Conservation (phyloP, 2,329 filamentous ascomycete species). For the Fusarium pilosicola region DNA sequence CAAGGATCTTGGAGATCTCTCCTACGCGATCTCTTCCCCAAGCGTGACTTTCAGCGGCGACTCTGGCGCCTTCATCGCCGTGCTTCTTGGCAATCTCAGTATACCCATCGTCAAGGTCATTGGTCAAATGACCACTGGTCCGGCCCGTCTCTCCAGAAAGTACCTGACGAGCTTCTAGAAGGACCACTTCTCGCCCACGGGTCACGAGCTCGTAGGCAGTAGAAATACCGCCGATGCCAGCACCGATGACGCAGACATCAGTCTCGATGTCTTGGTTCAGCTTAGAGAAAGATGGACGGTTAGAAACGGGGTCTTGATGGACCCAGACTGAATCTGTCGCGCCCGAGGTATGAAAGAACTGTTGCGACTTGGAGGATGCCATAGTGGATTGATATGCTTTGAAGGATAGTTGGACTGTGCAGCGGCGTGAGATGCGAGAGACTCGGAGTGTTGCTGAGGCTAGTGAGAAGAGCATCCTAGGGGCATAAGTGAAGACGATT, state of each 20-base stretch:
- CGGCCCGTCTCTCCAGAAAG: constrained; percentile 64
- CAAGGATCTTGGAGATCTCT: constrained; percentile 58
- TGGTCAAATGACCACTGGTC: constrained; percentile 65
- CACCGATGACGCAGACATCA: constrained; percentile 30
- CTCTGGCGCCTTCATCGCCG: constrained; percentile 58
- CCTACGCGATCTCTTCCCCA: constrained; percentile 64
- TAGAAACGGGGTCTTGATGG: constrained; percentile 57
- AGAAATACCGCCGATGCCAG: constrained; percentile 31
- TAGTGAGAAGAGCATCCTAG: constrained; percentile 19
- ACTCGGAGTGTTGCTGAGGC: neutral
- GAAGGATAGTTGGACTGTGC: neutral
- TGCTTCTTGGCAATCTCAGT: constrained; percentile 62
- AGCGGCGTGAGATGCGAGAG: constrained; percentile 5
- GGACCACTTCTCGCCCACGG: constrained; percentile 59
- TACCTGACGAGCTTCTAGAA: constrained; percentile 65
- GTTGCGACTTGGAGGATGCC: constrained; percentile 16
- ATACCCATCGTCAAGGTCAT: constrained; percentile 64
- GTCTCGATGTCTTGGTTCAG: constrained; percentile 11
- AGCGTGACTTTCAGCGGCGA: constrained; percentile 63
- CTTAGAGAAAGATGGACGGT: constrained; percentile 9
- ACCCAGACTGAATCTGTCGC: constrained; percentile 64
- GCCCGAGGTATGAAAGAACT: constrained; percentile 55
- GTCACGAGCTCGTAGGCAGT: constrained; percentile 52
- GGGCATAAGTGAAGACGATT: neutral
- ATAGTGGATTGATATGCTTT: constrained; percentile 21